phyloP scores from a whole-genome alignment of 805 yeast species.

The Wickerhamomyces xylosicus region DNA sequence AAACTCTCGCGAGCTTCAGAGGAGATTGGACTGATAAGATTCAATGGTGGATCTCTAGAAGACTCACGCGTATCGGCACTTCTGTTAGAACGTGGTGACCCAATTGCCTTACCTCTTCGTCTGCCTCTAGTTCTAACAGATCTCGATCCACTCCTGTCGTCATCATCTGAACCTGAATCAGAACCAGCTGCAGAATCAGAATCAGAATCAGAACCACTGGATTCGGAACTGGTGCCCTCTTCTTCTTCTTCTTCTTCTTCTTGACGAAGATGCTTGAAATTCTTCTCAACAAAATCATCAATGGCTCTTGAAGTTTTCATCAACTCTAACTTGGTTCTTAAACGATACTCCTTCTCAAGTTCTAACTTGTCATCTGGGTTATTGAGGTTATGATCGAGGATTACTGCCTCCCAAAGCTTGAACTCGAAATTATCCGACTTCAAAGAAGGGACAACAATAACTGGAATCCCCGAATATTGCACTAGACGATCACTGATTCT shows the following conservation, averaged over 20 bases:
- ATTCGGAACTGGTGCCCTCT: slow-evolving; percentile 1
- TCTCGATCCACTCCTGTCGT: not conserved
- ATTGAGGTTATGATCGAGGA: not conserved
- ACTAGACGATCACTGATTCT: slow-evolving; percentile 57
- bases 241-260: slow-evolving; percentile 3
- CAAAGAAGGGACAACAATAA: slow-evolving; percentile 54
- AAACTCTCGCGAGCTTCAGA: too few species aligned
- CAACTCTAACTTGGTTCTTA: slow-evolving; percentile 15
- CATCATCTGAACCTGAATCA: slow-evolving; percentile 5
- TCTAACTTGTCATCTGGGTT: not conserved
- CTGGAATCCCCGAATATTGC: slow-evolving; percentile 53
- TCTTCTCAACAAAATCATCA: slow-evolving; percentile 4
- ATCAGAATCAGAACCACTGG: slow-evolving; percentile 1
- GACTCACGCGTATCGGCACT: not conserved
- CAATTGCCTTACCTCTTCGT: not conserved
- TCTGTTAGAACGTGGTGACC: not conserved
- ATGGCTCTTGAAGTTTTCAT: slow-evolving; percentile 2
- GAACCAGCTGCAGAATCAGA: slow-evolving; percentile 3
- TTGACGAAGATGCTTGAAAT: slow-evolving; percentile 5
- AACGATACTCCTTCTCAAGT: not conserved
- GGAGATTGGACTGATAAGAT: too few species aligned
- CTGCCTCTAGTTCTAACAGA: not conserved
- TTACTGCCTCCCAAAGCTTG: slow-evolving; percentile 22
- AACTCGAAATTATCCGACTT: slow-evolving; percentile 45
- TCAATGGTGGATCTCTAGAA: slow-evolving; percentile 2